Evolutionary conservation across 768 basidiomycete species (phyloP).

Genomic region (Lactifluus subvellereus): DNA sequence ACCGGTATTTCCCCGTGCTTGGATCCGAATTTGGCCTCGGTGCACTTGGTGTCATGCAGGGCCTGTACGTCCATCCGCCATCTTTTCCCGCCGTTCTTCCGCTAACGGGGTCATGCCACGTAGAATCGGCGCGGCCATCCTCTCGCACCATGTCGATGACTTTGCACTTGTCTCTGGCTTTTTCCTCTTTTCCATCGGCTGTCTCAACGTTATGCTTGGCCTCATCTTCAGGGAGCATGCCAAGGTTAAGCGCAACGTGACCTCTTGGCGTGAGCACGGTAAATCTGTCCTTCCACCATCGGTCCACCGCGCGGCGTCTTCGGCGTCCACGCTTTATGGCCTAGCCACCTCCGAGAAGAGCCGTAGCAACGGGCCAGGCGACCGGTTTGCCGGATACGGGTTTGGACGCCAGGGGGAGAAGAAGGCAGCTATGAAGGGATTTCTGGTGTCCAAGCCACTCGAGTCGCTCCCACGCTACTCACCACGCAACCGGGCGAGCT

Average conservation of each 20-base stretch:
- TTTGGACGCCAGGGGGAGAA: conserved; percentile 79
- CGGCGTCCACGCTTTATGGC: conserved; percentile 19
- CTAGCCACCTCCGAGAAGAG: conserved; percentile 11
- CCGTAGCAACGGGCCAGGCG: background rate
- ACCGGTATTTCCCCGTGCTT: conserved; percentile 79
- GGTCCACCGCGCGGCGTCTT: conserved; percentile 18
- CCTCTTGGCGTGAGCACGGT: conserved; percentile 46
- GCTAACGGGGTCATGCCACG: background rate
- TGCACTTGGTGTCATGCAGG: conserved; percentile 80
- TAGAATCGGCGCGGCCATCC: conserved; percentile 45
- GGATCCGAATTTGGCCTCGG: conserved; percentile 82
- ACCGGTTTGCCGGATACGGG: conserved; percentile 47
- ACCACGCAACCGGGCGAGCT: conserved; percentile 32
- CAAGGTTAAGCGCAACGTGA: conserved; percentile 57
- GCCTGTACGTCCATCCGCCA: conserved; percentile 48
- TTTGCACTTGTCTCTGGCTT: conserved; percentile 90
- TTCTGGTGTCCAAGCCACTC: conserved; percentile 22
- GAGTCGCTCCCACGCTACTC: conserved; percentile 22
- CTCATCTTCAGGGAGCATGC: conserved; percentile 63
- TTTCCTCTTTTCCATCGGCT: conserved; percentile 89
- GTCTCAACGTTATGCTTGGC: conserved; percentile 75
- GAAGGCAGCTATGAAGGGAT: conserved; percentile 56
- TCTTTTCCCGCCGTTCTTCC: background rate
- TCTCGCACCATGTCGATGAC: conserved; percentile 64
- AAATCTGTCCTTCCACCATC: conserved; percentile 21